phyloP scores from a whole-genome alignment of 2,329 filamentous ascomycete species.

The Epichloe aotearoae region DNA sequence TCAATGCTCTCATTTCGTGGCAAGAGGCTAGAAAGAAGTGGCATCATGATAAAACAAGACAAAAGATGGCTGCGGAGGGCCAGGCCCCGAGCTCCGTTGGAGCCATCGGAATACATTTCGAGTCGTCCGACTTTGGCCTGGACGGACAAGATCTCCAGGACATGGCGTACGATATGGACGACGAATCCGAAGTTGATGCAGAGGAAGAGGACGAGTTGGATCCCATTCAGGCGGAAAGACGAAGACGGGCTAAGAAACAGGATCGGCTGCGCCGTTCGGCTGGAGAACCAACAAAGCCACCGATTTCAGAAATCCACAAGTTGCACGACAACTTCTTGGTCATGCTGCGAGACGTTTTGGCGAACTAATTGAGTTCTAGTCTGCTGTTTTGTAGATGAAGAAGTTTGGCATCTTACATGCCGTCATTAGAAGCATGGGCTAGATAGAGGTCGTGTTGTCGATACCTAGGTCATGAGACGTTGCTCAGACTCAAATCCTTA shows the following conservation, averaged over 20 bases:
- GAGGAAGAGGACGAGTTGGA: conserved; percentile 68
- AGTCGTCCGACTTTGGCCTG: conserved; percentile 76
- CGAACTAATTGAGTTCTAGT: conserved; percentile 38
- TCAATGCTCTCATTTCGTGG: conserved; percentile 80
- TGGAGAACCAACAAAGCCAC: conserved; percentile 72
- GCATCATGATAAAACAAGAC: conserved; percentile 93
- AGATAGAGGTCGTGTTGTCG: not conserved
- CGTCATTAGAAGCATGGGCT: not conserved
- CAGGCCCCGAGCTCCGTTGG: conserved; percentile 32
- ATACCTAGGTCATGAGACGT: no score
- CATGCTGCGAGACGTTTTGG: conserved; percentile 72
- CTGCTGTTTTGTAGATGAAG: not conserved
- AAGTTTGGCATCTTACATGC: not conserved
- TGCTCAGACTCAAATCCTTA: no score
- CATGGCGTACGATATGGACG: conserved; percentile 64
- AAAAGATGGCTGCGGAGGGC: conserved; percentile 91
- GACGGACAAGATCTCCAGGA: conserved; percentile 79
- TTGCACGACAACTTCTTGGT: conserved; percentile 65
- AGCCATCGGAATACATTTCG: conserved; percentile 50
- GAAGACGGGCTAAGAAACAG: conserved; percentile 60
- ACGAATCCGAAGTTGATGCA: conserved; percentile 53
- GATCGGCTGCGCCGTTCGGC: conserved; percentile 69
- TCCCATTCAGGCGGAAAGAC: conserved; percentile 77
- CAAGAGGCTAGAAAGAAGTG: conserved; percentile 93
- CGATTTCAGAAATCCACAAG: conserved; percentile 66